A percentile compares a stretch with the other conserved stretches of the same genome.
Evolutionary conservation across 129 eudicot genomes (phyloP).

Genomic region (Kitagawia praeruptora): DNA sequence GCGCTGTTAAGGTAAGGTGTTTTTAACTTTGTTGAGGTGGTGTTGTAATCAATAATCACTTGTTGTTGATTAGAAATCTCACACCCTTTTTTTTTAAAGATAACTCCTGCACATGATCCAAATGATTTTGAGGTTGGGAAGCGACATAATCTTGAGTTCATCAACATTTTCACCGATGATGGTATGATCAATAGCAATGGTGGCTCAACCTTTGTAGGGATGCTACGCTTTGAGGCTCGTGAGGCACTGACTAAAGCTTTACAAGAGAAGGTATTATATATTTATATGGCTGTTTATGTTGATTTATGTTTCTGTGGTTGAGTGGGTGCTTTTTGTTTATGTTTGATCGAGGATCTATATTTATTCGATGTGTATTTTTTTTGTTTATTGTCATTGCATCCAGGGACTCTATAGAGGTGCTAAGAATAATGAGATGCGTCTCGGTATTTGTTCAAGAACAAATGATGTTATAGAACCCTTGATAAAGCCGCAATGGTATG

Average conservation of each 20-base stretch:
- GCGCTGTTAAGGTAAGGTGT: constrained; percentile 77
- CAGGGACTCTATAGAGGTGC: constrained; percentile 84
- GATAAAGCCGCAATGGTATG: constrained; percentile 99
- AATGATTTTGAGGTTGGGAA: constrained; percentile 97
- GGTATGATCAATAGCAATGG: constrained; percentile 90
- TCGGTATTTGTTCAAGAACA: constrained; percentile 87
- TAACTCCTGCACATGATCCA: constrained; percentile 98
- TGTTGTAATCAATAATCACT: background rate
- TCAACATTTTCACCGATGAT: constrained; percentile 88
- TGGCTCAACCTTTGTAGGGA: constrained; percentile 63
- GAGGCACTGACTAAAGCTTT: constrained; percentile 73
- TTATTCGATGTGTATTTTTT: background rate
- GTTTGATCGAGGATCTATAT: background rate
- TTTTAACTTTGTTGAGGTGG: background rate
- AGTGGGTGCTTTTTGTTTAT: no score
- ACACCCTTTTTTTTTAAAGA: constrained; percentile 32
- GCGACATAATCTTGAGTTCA: constrained; percentile 77
- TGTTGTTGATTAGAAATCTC: background rate
- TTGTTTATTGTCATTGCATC: constrained; percentile 3
- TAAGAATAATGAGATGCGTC: constrained; percentile 86
- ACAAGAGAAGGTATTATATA: constrained; percentile 46
- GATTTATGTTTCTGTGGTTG: background rate
- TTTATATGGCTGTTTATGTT: background rate
- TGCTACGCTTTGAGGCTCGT: constrained; percentile 93
- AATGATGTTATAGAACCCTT: constrained; percentile 91